These are phyloP conservation scores for Starmerella floricola DNA, from an alignment of 805 yeast species.

Conservation along the genomic window DNA sequence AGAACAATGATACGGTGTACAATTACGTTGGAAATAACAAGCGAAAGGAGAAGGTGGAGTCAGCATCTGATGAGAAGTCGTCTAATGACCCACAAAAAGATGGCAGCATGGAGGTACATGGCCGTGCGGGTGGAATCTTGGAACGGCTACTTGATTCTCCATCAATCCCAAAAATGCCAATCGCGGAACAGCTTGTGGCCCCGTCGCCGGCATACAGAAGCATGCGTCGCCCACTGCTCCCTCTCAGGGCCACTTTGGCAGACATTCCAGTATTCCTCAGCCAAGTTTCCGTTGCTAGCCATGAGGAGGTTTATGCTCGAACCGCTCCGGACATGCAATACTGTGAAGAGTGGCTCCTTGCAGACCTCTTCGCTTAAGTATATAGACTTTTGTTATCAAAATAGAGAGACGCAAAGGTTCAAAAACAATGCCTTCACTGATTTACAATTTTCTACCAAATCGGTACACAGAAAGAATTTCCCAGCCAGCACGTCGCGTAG, in stretches of 20 bases:
- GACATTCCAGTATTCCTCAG: conserved; percentile 55
- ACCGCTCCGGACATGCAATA: conserved; percentile 32
- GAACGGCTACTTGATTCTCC: conserved; percentile 28
- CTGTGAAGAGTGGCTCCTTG: conserved; percentile 45
- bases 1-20: conserved; percentile 47
- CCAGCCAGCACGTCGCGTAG: conserved; percentile 85
- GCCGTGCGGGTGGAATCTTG: conserved; percentile 11
- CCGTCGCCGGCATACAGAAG: conserved; percentile 5
- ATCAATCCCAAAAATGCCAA: conserved; percentile 3
- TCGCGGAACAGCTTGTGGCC: conserved; percentile 9
- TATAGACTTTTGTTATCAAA: too few species aligned
- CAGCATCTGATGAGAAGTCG: neutral
- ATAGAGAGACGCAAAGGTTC: too few species aligned
- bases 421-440: too few species aligned
- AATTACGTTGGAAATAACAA: conserved; percentile 1
- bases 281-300: conserved; percentile 49
- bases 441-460: conserved; percentile 33
- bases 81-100: neutral
- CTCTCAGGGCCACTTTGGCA: conserved; percentile 11
- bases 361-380: conserved; percentile 41
- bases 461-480: conserved; percentile 71
- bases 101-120: neutral
- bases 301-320: conserved; percentile 53
- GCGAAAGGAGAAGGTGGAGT: neutral
- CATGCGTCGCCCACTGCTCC: conserved; percentile 23